Evolutionary conservation across 129 eudicot genomes (phyloP).

Genomic region (Flaveria ramosissima): DNA sequence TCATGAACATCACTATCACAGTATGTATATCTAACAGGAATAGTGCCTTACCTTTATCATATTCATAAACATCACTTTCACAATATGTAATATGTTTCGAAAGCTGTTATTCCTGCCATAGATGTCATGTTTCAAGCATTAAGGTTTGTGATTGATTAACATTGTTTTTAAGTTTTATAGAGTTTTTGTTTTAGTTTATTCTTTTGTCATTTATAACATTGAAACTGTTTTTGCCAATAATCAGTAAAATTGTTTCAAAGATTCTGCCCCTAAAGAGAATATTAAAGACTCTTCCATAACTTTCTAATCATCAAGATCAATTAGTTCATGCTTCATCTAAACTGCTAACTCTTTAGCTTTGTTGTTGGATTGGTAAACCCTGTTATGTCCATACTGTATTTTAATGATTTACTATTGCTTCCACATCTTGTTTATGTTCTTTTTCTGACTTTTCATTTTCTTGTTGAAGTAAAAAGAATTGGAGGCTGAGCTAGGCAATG

Average conservation of each 20-base stretch:
- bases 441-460: too few species aligned
- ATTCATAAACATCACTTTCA: too few species aligned
- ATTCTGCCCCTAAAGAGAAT: conserved; percentile 90
- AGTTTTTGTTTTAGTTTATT: background rate
- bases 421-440: too few species aligned
- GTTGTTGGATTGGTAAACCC: too few species aligned
- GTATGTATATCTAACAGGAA: too few species aligned
- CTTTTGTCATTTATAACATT: background rate
- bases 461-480: too few species aligned
- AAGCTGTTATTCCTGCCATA: conserved; percentile 96
- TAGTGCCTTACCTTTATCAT: too few species aligned
- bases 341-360: conserved; percentile 95
- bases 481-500: too few species aligned
- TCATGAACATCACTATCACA: too few species aligned
- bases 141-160: conserved; percentile 50
- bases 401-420: too few species aligned
- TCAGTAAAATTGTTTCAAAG: conserved; percentile 96
- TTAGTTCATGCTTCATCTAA: conserved; percentile 97
- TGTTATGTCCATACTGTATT: too few species aligned
- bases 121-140: conserved; percentile 99
- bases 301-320: conserved; percentile 97
- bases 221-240: conserved; percentile 18
- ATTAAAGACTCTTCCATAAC: conserved; percentile 98
- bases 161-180: background rate
- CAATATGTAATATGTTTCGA: too few species aligned